Conservation (phyloP, 225 moss, liverwort and hornwort genomes). For the Physcomitrellopsis africana region DNA sequence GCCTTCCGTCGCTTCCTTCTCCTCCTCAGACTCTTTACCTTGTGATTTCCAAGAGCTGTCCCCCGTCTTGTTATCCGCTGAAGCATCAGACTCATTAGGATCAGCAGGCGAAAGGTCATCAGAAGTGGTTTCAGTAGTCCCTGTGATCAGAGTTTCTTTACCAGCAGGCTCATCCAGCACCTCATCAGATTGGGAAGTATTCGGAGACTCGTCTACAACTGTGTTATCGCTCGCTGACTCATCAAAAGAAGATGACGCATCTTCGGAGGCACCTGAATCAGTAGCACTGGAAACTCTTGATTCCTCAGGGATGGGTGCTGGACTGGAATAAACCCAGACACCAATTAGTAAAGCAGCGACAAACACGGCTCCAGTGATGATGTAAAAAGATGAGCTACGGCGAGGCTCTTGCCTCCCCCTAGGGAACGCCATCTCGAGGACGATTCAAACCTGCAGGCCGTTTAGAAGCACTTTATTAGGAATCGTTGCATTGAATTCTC, state of each 20-base stretch:
- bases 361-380: slow-evolving; percentile 35
- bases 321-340: slow-evolving; percentile 44
- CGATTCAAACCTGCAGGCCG: slow-evolving; percentile 30
- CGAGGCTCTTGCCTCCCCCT: slow-evolving; percentile 48
- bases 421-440: slow-evolving; percentile 33
- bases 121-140: neutral
- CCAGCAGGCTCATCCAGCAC: slow-evolving; percentile 1
- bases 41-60: slow-evolving; percentile 28
- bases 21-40: slow-evolving; percentile 37
- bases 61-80: slow-evolving; percentile 8
- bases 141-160: neutral
- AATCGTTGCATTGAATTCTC: neutral
- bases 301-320: slow-evolving; percentile 23
- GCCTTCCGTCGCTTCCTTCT: slow-evolving; percentile 13
- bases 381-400: slow-evolving; percentile 26
- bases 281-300: slow-evolving; percentile 7
- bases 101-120: slow-evolving; percentile 31
- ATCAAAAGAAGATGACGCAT: neutral
- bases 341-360: slow-evolving; percentile 38
- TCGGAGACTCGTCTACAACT: neutral
- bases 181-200: neutral
- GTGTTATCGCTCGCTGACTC: slow-evolving; percentile 26
- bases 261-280: neutral
- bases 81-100: slow-evolving; percentile 10
- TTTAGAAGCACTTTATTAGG: neutral